Evolutionary conservation across 2,329 filamentous ascomycete species (phyloP).

Genomic region (Byssochlamys sp.): DNA sequence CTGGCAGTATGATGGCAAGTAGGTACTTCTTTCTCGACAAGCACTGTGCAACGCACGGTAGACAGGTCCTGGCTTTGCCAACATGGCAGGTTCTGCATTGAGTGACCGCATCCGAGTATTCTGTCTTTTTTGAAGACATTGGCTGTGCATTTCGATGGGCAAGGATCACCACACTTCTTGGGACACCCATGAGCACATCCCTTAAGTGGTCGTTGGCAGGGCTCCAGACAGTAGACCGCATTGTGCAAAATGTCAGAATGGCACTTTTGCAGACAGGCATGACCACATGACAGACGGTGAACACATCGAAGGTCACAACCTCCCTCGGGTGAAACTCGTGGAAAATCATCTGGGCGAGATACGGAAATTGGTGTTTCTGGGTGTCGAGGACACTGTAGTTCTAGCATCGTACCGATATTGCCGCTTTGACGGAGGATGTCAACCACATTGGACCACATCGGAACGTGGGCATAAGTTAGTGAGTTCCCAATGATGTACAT

Average conservation of each 20-base stretch:
- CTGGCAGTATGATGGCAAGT: slow-evolving; percentile 47
- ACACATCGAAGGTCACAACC: slow-evolving; percentile 48
- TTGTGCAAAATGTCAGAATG: slow-evolving; percentile 37
- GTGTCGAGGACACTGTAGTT: slow-evolving; percentile 54
- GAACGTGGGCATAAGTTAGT: slow-evolving; percentile 45
- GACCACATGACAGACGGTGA: slow-evolving; percentile 32
- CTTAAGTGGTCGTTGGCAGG: slow-evolving; percentile 26
- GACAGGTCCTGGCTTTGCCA: slow-evolving; percentile 35
- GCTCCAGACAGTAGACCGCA: slow-evolving; percentile 31
- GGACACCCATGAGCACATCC: slow-evolving; percentile 36
- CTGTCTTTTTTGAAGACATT: slow-evolving; percentile 13
- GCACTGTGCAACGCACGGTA: slow-evolving; percentile 40
- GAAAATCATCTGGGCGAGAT: slow-evolving; percentile 49
- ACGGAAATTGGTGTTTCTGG: slow-evolving; percentile 42
- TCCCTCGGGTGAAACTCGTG: slow-evolving; percentile 48
- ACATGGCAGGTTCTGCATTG: slow-evolving; percentile 20
- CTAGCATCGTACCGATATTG: slow-evolving; percentile 44
- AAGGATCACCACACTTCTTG: slow-evolving; percentile 32
- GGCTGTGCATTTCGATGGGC: slow-evolving; percentile 25
- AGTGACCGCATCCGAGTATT: slow-evolving; percentile 23
- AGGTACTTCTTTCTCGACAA: slow-evolving; percentile 41
- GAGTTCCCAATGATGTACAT: slow-evolving; percentile 64
- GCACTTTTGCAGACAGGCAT: slow-evolving; percentile 37
- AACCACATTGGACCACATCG: slow-evolving; percentile 57
- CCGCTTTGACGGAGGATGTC: slow-evolving; percentile 38